Percentiles rank a stretch among this genome's conserved stretches.
These are phyloP conservation scores for Fibroporia radiculosa DNA, from an alignment of 768 basidiomycete species.

Conservation along the genomic window DNA sequence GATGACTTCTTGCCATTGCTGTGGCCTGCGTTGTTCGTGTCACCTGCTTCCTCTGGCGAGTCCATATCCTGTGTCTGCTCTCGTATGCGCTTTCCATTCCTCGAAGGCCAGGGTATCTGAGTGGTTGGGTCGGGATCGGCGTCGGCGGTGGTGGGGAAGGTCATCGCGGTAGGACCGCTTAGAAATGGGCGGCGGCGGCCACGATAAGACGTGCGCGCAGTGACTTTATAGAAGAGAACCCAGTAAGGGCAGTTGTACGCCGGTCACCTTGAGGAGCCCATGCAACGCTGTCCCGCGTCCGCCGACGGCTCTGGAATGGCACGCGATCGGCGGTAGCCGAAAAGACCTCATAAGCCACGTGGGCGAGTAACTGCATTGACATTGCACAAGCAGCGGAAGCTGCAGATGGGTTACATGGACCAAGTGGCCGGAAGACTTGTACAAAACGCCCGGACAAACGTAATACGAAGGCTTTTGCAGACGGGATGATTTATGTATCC, in stretches of 20 bases:
- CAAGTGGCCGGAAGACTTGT: no score
- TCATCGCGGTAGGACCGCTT: conserved; percentile 43
- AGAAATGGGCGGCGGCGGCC: background rate
- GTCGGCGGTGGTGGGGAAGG: conserved; percentile 42
- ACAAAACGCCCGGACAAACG: no score
- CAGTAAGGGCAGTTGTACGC: background rate
- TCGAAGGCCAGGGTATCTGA: conserved; percentile 71
- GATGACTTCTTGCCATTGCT: conserved; percentile 16
- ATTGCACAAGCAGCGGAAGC: no score
- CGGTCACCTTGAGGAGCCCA: conserved; percentile 1
- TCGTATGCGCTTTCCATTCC: conserved; percentile 17
- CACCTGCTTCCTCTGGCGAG: background rate
- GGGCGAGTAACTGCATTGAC: no score
- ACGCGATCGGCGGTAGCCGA: no score
- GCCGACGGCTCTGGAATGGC: background rate
- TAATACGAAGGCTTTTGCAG: no score
- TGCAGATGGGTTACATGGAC: no score
- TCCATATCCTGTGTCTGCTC: background rate
- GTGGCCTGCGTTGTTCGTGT: background rate
- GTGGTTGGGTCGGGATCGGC: conserved; percentile 72
- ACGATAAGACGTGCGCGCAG: conserved; percentile 10
- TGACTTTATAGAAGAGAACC: no score
- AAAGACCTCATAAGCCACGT: no score
- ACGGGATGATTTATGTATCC: no score
- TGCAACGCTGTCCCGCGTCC: background rate